phyloP scores from a whole-genome alignment of 352 stramenopile species.

The Globisporangium megalacanthum region DNA sequence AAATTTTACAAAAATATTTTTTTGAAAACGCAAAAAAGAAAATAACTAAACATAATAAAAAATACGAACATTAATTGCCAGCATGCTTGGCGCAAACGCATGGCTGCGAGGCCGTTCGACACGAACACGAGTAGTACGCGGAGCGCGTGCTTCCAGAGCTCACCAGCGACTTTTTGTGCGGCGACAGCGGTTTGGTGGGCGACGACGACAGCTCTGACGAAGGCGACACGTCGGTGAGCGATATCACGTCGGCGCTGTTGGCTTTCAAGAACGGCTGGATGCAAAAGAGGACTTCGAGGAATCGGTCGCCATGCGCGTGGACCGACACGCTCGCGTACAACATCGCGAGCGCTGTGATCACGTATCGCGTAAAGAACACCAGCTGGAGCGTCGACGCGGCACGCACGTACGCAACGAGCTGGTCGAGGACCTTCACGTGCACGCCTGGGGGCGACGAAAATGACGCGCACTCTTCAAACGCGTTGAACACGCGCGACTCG shows the following conservation, averaged over 20 bases:
- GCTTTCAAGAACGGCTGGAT: constrained; percentile 60
- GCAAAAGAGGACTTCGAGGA: constrained; percentile 56
- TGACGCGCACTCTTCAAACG: constrained; percentile 76
- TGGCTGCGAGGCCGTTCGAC: constrained; percentile 54
- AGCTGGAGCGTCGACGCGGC: constrained; percentile 36
- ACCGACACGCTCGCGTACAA: constrained; percentile 60
- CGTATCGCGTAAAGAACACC: constrained; percentile 77
- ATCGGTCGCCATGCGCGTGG: constrained; percentile 46
- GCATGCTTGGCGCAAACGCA: constrained; percentile 37
- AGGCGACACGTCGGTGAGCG: too few relatives aligned
- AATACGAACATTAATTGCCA: constrained; percentile 19
- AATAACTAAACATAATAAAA: too few relatives aligned
- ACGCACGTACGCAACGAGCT: constrained; percentile 59
- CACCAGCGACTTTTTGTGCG: constrained; percentile 56
- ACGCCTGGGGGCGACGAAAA: constrained; percentile 57
- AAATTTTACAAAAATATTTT: too few relatives aligned
- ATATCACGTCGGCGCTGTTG: constrained; percentile 10
- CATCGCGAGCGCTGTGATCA: constrained; percentile 67
- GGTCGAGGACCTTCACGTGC: constrained; percentile 61
- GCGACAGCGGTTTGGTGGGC: constrained; percentile 36
- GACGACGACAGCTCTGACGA: constrained; percentile 6
- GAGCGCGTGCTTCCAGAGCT: constrained; percentile 77
- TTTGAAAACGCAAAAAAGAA: too few relatives aligned
- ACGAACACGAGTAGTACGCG: constrained; percentile 68
- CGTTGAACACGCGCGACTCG: constrained; percentile 76